These are phyloP conservation scores for Lodderomyces orthopsilosis DNA, from an alignment of 1,139 yeast genomes.

Conservation along the genomic window DNA sequence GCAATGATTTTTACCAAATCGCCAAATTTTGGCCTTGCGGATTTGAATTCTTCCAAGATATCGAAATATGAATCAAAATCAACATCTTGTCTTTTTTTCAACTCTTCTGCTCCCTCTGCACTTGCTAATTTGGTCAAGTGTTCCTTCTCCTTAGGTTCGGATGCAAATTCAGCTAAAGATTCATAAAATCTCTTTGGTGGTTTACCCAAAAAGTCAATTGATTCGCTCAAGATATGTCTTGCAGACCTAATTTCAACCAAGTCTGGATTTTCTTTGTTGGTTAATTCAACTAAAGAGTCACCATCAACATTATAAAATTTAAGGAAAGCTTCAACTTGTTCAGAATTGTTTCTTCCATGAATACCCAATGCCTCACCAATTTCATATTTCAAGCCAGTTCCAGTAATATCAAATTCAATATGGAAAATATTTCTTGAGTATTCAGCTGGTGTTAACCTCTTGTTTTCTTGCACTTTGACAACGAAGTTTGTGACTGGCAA, in stretches of 20 bases:
- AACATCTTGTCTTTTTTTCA: slow-evolving; percentile 83
- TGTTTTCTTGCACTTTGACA: slow-evolving; percentile 88
- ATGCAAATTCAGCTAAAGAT: slow-evolving; percentile 69
- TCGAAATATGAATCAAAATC: slow-evolving; percentile 82
- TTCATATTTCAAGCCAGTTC: slow-evolving; percentile 87
- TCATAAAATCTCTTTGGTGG: slow-evolving; percentile 96
- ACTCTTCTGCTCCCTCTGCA: slow-evolving; percentile 80
- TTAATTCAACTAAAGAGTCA: slow-evolving; percentile 64
- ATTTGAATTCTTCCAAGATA: slow-evolving; percentile 71
- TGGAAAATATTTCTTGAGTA: slow-evolving; percentile 96
- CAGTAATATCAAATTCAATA: slow-evolving; percentile 87
- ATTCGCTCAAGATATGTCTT: slow-evolving; percentile 75
- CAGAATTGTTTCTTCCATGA: slow-evolving; percentile 80
- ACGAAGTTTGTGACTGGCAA: slow-evolving; percentile 81
- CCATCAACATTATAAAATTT: slow-evolving; percentile 68
- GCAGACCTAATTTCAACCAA: slow-evolving; percentile 73
- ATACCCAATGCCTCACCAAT: slow-evolving; percentile 97
- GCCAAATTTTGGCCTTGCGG: slow-evolving; percentile 76
- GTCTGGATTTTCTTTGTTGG: slow-evolving; percentile 63
- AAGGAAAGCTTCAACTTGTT: slow-evolving; percentile 67
- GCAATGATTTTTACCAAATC: slow-evolving; percentile 73
- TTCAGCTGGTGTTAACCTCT: slow-evolving; percentile 86
- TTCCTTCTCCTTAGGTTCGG: slow-evolving; percentile 64
- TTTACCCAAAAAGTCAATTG: slow-evolving; percentile 86
- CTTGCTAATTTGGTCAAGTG: slow-evolving; percentile 63